Conservation (phyloP, 2,329 filamentous ascomycete species). For the Aspergillus brunneoviolaceus region DNA sequence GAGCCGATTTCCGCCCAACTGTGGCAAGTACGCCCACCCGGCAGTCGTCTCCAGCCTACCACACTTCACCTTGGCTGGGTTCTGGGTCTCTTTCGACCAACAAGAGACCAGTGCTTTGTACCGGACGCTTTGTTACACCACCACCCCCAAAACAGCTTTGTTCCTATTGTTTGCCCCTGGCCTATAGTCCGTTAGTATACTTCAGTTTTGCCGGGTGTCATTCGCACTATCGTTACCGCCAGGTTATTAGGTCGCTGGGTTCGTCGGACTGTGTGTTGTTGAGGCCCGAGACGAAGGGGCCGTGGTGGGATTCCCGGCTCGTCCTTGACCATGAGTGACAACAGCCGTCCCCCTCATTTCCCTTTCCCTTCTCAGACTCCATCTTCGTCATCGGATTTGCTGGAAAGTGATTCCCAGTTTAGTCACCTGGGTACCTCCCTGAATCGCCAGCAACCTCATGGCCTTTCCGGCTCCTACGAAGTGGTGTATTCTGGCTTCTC, state of each 20-base stretch:
- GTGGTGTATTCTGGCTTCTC: slow-evolving; percentile 10
- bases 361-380: slow-evolving; percentile 15
- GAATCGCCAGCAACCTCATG: slow-evolving; percentile 19
- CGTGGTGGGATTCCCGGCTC: slow-evolving; percentile 9
- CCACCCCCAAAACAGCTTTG: background rate
- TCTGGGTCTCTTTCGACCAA: slow-evolving; percentile 8
- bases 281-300: slow-evolving; percentile 13
- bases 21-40: slow-evolving; percentile 9
- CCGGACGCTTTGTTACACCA: slow-evolving; percentile 1
- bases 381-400: slow-evolving; percentile 19
- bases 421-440: slow-evolving; percentile 19
- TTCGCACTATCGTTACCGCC: background rate
- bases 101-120: background rate
- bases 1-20: slow-evolving; percentile 12
- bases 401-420: slow-evolving; percentile 16
- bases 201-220: background rate
- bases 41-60: slow-evolving; percentile 23
- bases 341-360: slow-evolving; percentile 20
- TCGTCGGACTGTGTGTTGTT: background rate
- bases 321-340: slow-evolving; percentile 22
- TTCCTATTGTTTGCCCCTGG: slow-evolving; percentile 10
- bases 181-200: slow-evolving; percentile 3
- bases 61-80: slow-evolving; percentile 4
- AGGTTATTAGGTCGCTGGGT: slow-evolving; percentile 2
- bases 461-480: slow-evolving; percentile 18